Evolutionary conservation across 192 early-diverging fungal genomes (phyloP), one percentile per base, ranked within the genome.

Genomic region (Linnemannia hyalina): DNA sequence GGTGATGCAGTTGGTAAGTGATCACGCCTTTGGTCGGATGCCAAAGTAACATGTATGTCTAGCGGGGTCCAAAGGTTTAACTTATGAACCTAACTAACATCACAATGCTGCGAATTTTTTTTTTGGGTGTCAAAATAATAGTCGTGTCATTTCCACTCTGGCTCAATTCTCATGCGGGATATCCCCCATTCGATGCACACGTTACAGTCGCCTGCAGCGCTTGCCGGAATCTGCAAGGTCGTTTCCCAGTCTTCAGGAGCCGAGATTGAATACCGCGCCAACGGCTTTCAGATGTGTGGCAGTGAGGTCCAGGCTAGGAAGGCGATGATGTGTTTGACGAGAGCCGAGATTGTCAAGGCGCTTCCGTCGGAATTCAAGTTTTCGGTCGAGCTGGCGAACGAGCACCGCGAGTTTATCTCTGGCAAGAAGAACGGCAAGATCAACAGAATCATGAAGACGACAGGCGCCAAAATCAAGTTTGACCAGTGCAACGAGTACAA

Each of bases 341-440:
- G 91, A 41, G 77, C 92, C 42, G 90, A 88, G 15, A 80, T 89
- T 29, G 70, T 96, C 26, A 91, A 89, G 68, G 83, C 81, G 11
- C 63, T 76, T 3, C 83, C 70, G 0, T 80, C 92, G 23, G 93
- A 95, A 75, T 92, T 92, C 47, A 93, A 94, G 75, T 95, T 97
- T 77, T 92, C 93, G 74, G 85, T 97, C 26, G 96, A 97, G 73
- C 82, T 95, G 40, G 90, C 94, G 15, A 92, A 94, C 11, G 94
- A 95, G 76, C 96, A 97, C 80, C 91, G 93, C 13, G 96, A 97
- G 73, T 97, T 96, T 80, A 97, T 97, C 63, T 95, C 94, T 73
- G 96, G 96, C 65, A 97, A 97, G 83, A 97, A 97, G 88, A 95
- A 92, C 73, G 96, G 96, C 74, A 97, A 97, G 81, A 95, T 96